Percentiles rank a stretch among this genome's conserved stretches.
These are phyloP conservation scores for Helianthus annuus DNA, from an alignment of 129 eudicot genomes.

Conservation along the genomic window HanXRQr2.0-SUNRISE NC_035435.2:121238600-121239099, in stretches of 20 bases:
- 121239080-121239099: conserved; percentile 34
- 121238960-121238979: conserved; percentile 14
- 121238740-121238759: no score
- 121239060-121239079: conserved; percentile 38
- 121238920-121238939: conserved; percentile 17
- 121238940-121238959: conserved; percentile 22
- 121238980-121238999: conserved; percentile 10
- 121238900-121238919: not conserved
- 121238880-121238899: not conserved
- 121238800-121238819: no score
- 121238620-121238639: not conserved
- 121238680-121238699: no score
- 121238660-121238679: not conserved
- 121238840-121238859: not conserved
- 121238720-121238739: no score
- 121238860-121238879: conserved; percentile 1
- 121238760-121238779: no score
- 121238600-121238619: not conserved
- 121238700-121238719: no score
- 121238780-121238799: not conserved
- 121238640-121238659: not conserved
- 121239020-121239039: not conserved
- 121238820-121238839: not conserved
- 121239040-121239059: conserved; percentile 18
- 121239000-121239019: not conserved